Evolutionary conservation across 2,329 filamentous ascomycete genomes (phyloP).

Genomic region (Ceratocystiopsis sp.): DNA sequence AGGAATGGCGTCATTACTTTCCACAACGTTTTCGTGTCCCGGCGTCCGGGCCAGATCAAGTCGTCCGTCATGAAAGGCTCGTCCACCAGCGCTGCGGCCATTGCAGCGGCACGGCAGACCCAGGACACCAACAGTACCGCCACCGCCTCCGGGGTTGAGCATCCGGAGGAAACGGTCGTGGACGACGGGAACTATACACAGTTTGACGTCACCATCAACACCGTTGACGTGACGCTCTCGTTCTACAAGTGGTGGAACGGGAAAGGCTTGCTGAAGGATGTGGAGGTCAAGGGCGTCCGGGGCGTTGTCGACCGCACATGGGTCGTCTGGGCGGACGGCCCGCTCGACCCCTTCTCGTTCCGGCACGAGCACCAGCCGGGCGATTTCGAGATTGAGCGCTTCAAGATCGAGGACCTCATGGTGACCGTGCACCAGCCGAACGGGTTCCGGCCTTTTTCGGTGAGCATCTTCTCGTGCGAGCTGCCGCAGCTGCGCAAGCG

Average conservation of each 20-base stretch:
- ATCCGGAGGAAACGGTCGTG: slow-evolving; percentile 23
- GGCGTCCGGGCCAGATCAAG: slow-evolving; percentile 65
- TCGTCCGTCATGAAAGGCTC: slow-evolving; percentile 88
- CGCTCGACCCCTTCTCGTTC: slow-evolving; percentile 69
- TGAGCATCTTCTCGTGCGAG: slow-evolving; percentile 93
- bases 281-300: slow-evolving; percentile 84
- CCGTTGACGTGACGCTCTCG: slow-evolving; percentile 88
- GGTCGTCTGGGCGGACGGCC: slow-evolving; percentile 52
- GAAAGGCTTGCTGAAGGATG: slow-evolving; percentile 76
- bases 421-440: slow-evolving; percentile 83
- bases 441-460: slow-evolving; percentile 82
- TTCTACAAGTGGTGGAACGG: slow-evolving; percentile 99
- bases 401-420: slow-evolving; percentile 87
- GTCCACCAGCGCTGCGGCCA: slow-evolving; percentile 65
- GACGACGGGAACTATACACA: slow-evolving; percentile 97
- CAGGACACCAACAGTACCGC: slow-evolving; percentile 4
- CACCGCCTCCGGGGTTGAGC: not conserved
- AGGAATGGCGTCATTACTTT: slow-evolving; percentile 89
- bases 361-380: slow-evolving; percentile 76
- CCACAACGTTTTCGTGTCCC: slow-evolving; percentile 88
- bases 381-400: slow-evolving; percentile 93
- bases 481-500: slow-evolving; percentile 84
- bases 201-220: slow-evolving; percentile 88
- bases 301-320: slow-evolving; percentile 84
- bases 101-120: slow-evolving; percentile 45